Conservation (phyloP, 306 rosid species). For the Fagus sylvatica region DNA sequence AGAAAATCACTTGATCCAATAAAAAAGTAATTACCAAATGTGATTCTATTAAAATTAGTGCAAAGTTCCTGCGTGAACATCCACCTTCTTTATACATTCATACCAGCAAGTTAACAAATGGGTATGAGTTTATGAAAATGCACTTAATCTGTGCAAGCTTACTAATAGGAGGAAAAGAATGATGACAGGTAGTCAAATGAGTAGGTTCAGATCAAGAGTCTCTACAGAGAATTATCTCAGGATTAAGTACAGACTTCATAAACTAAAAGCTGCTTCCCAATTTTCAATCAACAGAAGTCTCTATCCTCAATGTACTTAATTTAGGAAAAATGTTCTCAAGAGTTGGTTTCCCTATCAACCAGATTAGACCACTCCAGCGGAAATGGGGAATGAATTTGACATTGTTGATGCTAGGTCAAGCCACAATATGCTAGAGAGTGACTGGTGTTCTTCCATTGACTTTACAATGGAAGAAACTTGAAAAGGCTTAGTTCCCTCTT, state of each 20-base stretch:
- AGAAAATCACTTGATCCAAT: neutral
- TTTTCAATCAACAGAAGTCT: conserved; percentile 26
- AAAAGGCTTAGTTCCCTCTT: neutral
- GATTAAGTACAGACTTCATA: conserved; percentile 34
- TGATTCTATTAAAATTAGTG: neutral
- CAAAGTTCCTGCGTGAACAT: neutral
- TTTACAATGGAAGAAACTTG: conserved; percentile 21
- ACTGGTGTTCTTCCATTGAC: conserved; percentile 27
- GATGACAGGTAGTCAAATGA: conserved; percentile 12
- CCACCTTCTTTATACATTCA: neutral
- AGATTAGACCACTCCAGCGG: conserved; percentile 20
- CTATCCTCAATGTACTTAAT: conserved; percentile 35
- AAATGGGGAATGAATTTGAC: conserved; percentile 43
- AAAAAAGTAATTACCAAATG: neutral
- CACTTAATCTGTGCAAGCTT: conserved; percentile 14
- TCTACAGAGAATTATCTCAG: conserved; percentile 39
- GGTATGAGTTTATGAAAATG: neutral
- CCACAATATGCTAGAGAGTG: conserved; percentile 16
- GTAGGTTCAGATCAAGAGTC: conserved; percentile 19
- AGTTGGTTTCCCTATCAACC: conserved; percentile 32
- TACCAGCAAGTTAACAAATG: conserved; percentile 13
- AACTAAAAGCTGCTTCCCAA: conserved; percentile 37
- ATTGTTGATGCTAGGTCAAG: conserved; percentile 34
- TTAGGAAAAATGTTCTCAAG: conserved; percentile 32
- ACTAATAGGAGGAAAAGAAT: neutral